These are phyloP conservation scores for Viola odorata DNA, from an alignment of 345 rosid genomes.

Conservation along the genomic window DNA sequence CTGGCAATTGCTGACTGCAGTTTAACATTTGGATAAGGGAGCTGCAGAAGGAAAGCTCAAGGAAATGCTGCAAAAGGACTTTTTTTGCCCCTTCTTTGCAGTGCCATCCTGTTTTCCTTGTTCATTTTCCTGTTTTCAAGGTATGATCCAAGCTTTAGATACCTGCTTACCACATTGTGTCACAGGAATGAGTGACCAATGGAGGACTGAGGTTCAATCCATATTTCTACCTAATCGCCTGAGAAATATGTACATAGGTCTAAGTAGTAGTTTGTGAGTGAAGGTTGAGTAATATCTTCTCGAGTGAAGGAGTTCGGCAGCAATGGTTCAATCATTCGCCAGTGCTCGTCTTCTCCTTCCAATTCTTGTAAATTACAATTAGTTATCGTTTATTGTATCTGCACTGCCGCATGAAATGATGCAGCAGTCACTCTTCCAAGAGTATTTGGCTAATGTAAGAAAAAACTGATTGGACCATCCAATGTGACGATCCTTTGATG, in stretches of 20 bases:
- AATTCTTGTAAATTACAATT: too few species aligned
- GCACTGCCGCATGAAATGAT: too few species aligned
- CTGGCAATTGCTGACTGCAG: too few species aligned
- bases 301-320: background rate
- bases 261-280: background rate
- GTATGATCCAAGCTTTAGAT: background rate
- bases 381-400: too few species aligned
- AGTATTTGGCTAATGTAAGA: too few species aligned
- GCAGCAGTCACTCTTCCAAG: too few species aligned
- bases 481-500: too few species aligned
- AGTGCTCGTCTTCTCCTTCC: too few species aligned
- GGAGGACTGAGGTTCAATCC: slow-evolving; percentile 7
- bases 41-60: background rate
- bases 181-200: background rate
- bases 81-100: slow-evolving; percentile 3
- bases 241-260: background rate
- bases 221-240: background rate
- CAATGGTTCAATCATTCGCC: too few species aligned
- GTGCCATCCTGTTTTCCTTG: background rate
- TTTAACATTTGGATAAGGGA: too few species aligned
- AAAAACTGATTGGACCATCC: background rate
- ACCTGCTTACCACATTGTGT: background rate
- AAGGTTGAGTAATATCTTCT: background rate
- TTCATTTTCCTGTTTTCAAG: background rate
- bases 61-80: background rate